Percentiles rank a stretch among this genome's conserved stretches.
These are phyloP conservation scores for Saturnispora sanitii DNA, from an alignment of 805 yeast genomes.

Conservation along the genomic window DNA sequence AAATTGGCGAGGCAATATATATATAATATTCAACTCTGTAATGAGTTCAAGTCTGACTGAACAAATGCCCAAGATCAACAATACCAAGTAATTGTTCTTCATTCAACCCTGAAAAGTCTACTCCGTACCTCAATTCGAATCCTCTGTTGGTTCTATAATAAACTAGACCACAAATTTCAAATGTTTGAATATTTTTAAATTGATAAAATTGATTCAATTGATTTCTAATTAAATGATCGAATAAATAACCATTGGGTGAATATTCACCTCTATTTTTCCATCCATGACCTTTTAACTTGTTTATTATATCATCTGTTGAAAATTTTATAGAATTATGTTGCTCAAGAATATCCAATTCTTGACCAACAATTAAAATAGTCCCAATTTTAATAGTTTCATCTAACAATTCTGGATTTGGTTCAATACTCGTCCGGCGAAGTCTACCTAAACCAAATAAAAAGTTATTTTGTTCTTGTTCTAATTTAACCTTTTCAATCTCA, in stretches of 20 bases:
- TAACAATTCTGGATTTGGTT: conserved; percentile 6
- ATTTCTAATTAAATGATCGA: conserved; percentile 22
- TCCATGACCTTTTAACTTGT: conserved; percentile 12
- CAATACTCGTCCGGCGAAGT: conserved; percentile 7
- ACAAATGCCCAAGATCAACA: conserved; percentile 22
- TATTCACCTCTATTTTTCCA: conserved; percentile 13
- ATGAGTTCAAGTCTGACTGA: conserved; percentile 14
- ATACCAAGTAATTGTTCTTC: conserved; percentile 15
- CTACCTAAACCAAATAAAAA: conserved; percentile 8
- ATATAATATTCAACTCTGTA: not conserved
- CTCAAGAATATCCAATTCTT: conserved; percentile 22
- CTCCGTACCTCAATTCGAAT: conserved; percentile 21
- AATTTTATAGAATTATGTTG: conserved; percentile 8
- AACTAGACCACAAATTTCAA: conserved; percentile 26
- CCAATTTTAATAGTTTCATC: conserved; percentile 25
- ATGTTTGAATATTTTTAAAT: conserved; percentile 17
- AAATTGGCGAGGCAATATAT: too few species aligned
- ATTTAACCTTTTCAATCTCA: not conserved
- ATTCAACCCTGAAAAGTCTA: conserved; percentile 18
- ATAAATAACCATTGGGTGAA: conserved; percentile 18
- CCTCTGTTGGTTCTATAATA: conserved; percentile 13
- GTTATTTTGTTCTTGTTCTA: conserved; percentile 2
- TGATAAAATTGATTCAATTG: conserved; percentile 18
- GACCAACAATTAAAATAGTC: conserved; percentile 25
- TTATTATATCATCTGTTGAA: conserved; percentile 9